Evolutionary conservation across 345 rosid genomes (phyloP), one percentile per base, ranked within the genome.

Genomic region (Crucihimalaya himalaica): DNA sequence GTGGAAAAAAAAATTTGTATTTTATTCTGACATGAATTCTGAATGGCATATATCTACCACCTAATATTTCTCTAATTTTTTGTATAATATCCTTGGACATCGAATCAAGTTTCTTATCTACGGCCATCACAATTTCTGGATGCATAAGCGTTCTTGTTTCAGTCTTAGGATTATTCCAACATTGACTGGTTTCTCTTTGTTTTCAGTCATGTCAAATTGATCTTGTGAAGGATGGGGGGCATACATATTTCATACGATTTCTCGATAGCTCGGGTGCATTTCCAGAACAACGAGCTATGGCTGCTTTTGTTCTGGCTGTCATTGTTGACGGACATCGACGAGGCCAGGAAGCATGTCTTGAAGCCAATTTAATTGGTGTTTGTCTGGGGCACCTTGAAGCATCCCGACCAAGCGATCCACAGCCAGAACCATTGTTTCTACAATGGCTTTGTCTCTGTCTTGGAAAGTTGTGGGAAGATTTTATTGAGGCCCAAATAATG

Each of bases 281-380:
- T 80, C 98, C 99, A 47, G 99, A 96, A 78, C 99, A 96, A 79
- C 95, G 99, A 68, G 99, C 99, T 58, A 96, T 96, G 99, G 98
- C 99, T 79, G 98, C 98, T 65, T 96, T 96, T 90, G 99, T 92
- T 75, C 84, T 96, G 86, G 97, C 99, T 67, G 99, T 92, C 79
- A 90, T 96, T 84, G 92, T 92, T 76, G 99, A 96, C 78, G 97
- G 99, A 28, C 98, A 96, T 69, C 83, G 93, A 68, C 83, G 87
- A 81, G 99, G 99, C 78, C 98, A 90, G 82, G 97, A 90, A 84
- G 99, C 95, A 42, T 96, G 99, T 80, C 77, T 88, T 62, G 93
- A 88, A 82, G 89, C 95, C 59, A 86, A 80, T 73, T 79, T 96
- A 72, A 81, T 96, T 78, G 82, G 82, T 80, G 89, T 96, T 59